phyloP scores from a whole-genome alignment of 129 eudicot species.

The Sambucus nigra region DNA sequence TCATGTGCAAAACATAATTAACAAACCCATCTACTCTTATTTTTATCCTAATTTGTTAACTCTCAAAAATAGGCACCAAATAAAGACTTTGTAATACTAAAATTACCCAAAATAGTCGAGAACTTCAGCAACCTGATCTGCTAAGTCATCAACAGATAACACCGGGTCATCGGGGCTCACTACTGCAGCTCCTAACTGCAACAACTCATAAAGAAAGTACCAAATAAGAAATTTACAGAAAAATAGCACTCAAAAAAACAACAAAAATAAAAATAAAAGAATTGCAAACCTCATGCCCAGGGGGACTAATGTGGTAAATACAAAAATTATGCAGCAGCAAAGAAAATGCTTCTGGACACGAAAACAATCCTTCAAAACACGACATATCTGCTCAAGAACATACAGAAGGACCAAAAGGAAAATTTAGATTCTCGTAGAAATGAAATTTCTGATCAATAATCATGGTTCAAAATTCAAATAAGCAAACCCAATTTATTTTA shows the following conservation, averaged over 20 bases:
- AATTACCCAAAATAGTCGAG: constrained; percentile 81
- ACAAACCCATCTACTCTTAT: no score
- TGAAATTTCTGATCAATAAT: neutral
- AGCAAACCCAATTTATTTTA: neutral
- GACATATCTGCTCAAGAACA: constrained; percentile 61
- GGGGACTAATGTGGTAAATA: constrained; percentile 91
- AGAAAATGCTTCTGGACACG: constrained; percentile 91
- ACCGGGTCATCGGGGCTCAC: constrained; percentile 39
- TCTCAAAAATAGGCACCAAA: neutral
- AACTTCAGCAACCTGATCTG: constrained; percentile 89
- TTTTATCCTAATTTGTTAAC: constrained; percentile 5
- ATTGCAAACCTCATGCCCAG: constrained; percentile 88
- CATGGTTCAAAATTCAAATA: neutral
- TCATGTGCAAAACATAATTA: no score
- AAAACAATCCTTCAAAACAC: constrained; percentile 90
- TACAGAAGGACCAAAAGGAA: constrained; percentile 8
- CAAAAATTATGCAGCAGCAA: constrained; percentile 90
- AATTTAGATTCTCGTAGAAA: constrained; percentile 8
- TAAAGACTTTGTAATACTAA: neutral
- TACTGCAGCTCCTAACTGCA: constrained; percentile 84
- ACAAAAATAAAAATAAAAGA: constrained; percentile 8
- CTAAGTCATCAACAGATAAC: constrained; percentile 73
- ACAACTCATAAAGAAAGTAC: constrained; percentile 36
- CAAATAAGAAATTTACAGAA: constrained; percentile 28
- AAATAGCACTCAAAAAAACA: neutral